These are phyloP conservation scores for Vigna nakashimae DNA, from an alignment of 306 rosid genomes.

Conservation along the genomic window DNA sequence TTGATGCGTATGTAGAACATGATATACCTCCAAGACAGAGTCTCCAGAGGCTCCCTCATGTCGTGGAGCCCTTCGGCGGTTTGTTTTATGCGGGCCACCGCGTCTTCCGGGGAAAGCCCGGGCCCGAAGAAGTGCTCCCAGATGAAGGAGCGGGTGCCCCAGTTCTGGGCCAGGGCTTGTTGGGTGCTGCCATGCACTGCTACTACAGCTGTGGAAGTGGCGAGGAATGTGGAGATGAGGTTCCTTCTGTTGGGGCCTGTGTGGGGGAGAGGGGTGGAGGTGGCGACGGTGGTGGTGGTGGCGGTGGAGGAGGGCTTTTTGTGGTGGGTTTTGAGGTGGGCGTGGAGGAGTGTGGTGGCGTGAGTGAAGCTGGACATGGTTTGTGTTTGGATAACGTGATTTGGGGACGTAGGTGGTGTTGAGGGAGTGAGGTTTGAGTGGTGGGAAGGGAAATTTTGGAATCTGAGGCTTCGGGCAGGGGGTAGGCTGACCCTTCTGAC, in stretches of 20 bases:
- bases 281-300: neutral
- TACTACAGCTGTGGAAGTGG: slow-evolving; percentile 50
- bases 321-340: slow-evolving; percentile 56
- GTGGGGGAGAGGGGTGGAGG: slow-evolving; percentile 33
- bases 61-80: slow-evolving; percentile 89
- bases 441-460: neutral
- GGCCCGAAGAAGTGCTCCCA: slow-evolving; percentile 76
- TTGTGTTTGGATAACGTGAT: slow-evolving; percentile 41
- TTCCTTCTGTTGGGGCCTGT: slow-evolving; percentile 57
- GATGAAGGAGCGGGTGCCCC: slow-evolving; percentile 83
- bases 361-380: slow-evolving; percentile 72
- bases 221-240: slow-evolving; percentile 56
- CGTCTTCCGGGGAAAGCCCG: slow-evolving; percentile 79
- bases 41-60: slow-evolving; percentile 83
- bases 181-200: slow-evolving; percentile 35
- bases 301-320: neutral
- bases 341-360: slow-evolving; percentile 62
- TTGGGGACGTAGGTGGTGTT: neutral
- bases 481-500: slow-evolving; percentile 47
- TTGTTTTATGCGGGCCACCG: slow-evolving; percentile 79
- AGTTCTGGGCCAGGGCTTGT: slow-evolving; percentile 66
- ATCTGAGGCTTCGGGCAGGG: slow-evolving; percentile 46
- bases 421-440: slow-evolving; percentile 31
- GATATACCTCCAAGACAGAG: slow-evolving; percentile 91
- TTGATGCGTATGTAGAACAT: slow-evolving; percentile 78